Base-by-base conservation (phyloP, 75 land plant species). In the Pseudotsuga menziesii region DNA sequence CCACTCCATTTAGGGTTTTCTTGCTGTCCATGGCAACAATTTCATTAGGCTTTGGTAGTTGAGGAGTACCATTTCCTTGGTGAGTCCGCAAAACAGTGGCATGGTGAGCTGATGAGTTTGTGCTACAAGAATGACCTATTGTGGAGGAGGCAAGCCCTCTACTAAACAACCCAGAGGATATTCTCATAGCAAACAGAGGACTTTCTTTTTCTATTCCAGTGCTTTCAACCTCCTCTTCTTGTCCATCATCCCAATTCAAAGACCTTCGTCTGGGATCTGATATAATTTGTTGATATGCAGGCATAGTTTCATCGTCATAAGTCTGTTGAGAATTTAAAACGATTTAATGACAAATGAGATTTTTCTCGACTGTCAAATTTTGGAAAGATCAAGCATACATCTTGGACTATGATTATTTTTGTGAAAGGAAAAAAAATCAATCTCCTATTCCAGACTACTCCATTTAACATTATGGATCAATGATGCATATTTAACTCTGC, bases 221-320 rank as follows among this genome's bases (percentile, higher is more conserved):
- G 26, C 54, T 70, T 75, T 73, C 87, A 69, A 71, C 73, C 22
- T 35, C 82, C 73, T 61, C 70, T 75, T 76, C 69, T 60, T 14
- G 55, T 82, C 62, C 60, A 2, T 63, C 81, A 27, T 78, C 80
- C 88, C 85, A 80, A 54, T 32, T 76, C 72, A 61, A 78, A 7
- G 83, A 57, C 2, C 71, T 61, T 23, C 25, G 35, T 52, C 52
- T 59, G 3, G 55, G 72, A 19, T 78, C 78, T n/a, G 61, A 19
- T 0, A 4, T 44, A 60, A 56, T 32, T 62, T 80, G 82, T 13
- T 83, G 88, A 35, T 78, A 79, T 25, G 78, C 81, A 52, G 83
- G 76, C 61, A 81, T 23, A 22, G 81, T 73, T 55, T 83, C 85
- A 41, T 81, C 83, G 62, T 83, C 88, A 60, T 83, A 81, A 72